A percentile compares a stretch with the other conserved stretches of the same genome.
Evolutionary conservation across 257 asterid species (phyloP).

Genomic region (Penstemon davidsonii): DNA sequence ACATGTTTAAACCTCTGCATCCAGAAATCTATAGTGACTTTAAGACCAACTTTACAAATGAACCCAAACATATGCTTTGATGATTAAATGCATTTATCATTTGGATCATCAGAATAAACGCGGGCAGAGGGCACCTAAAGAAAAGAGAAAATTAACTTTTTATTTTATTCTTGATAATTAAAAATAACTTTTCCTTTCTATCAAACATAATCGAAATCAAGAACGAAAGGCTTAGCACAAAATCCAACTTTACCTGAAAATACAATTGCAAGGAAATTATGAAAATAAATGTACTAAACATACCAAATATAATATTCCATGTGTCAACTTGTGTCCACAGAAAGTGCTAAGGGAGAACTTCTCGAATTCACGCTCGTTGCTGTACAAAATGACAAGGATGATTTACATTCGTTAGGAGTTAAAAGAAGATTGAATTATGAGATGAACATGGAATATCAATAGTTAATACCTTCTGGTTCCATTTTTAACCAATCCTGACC

Average conservation of each 20-base stretch:
- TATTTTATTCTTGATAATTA: not conserved
- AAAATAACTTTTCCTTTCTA: constrained; percentile 30
- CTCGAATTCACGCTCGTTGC: constrained; percentile 41
- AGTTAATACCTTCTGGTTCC: constrained; percentile 65
- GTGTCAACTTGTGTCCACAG: constrained; percentile 51
- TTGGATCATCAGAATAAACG: constrained; percentile 20
- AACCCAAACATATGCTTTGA: constrained; percentile 19
- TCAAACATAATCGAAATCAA: constrained; percentile 35
- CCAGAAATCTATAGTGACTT: constrained; percentile 7
- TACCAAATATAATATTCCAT: constrained; percentile 28
- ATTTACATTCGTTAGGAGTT: constrained; percentile 1
- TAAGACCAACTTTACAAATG: not conserved
- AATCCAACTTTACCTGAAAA: constrained; percentile 5
- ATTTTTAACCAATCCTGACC: constrained; percentile 88
- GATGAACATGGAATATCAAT: constrained; percentile 6
- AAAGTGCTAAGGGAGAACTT: constrained; percentile 46
- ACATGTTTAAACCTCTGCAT: not conserved
- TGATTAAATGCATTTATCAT: constrained; percentile 12
- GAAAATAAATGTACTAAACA: constrained; percentile 8
- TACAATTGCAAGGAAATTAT: not conserved
- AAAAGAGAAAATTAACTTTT: not conserved
- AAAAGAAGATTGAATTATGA: not conserved
- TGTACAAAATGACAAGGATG: constrained; percentile 22
- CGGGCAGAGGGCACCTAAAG: not conserved
- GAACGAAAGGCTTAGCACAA: constrained; percentile 25